Evolutionary conservation across 73 alveolate species (phyloP).

Genomic region (Uronychia binucleata): DNA sequence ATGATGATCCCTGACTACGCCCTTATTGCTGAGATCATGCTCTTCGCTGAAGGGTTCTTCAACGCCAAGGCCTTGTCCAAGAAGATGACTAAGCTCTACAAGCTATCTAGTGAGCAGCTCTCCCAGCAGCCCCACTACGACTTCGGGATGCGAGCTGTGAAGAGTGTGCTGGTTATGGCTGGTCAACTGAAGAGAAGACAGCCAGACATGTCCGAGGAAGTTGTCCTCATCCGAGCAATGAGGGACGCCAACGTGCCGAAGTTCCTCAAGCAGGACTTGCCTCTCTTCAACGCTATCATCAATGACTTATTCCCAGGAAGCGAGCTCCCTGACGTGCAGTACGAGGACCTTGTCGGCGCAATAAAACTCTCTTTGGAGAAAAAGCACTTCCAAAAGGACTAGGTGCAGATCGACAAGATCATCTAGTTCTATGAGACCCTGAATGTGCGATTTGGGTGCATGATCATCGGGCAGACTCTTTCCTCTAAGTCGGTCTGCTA

Average conservation of each 20-base stretch:
- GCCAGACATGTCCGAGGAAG: slow-evolving; percentile 91
- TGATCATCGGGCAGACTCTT: slow-evolving; percentile 96
- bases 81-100: slow-evolving; percentile 95
- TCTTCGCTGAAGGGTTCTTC: slow-evolving; percentile 96
- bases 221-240: slow-evolving; percentile 93
- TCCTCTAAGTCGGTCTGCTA: slow-evolving; percentile 89
- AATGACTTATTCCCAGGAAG: slow-evolving; percentile 96
- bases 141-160: slow-evolving; percentile 91
- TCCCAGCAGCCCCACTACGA: slow-evolving; percentile 88
- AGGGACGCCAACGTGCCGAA: slow-evolving; percentile 94
- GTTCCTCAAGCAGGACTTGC: slow-evolving; percentile 90
- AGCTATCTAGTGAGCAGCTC: slow-evolving; percentile 91
- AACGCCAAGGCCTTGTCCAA: slow-evolving; percentile 93
- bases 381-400: slow-evolving; percentile 55
- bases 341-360: slow-evolving; percentile 67
- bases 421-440: slow-evolving; percentile 93
- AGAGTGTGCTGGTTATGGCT: slow-evolving; percentile 88
- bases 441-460: slow-evolving; percentile 95
- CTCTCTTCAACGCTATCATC: slow-evolving; percentile 89
- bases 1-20: slow-evolving; percentile 98
- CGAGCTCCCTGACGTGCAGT: slow-evolving; percentile 70
- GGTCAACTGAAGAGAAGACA: slow-evolving; percentile 82
- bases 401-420: slow-evolving; percentile 82
- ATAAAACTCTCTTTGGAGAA: slow-evolving; percentile 16
- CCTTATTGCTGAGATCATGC: slow-evolving; percentile 95